Evolutionary conservation across 2,329 filamentous ascomycete species (phyloP), one percentile per base, ranked within the genome.

Genomic region (Aspergillus pseudoviridinutans): DNA sequence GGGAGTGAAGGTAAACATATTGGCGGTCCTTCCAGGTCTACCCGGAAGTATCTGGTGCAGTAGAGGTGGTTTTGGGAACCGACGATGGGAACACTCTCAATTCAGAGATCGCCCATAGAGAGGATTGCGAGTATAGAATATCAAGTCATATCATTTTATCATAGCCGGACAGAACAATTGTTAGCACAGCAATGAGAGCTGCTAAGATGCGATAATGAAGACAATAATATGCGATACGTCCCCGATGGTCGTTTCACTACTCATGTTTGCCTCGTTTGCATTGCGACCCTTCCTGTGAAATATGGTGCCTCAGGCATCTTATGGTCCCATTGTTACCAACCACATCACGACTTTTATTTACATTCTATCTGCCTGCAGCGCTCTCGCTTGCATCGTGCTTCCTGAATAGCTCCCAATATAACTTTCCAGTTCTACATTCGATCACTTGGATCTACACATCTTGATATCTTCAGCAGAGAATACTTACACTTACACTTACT

Each of bases 1-100:
- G 50, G 94, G 87, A 69, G 90, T 95, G 77, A 97, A 97, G 64
- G 89, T 96, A 81, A 99, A 97, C 94, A 99, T 99, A 27, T 59
- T 68, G 53, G 58, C 64, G 55, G 58, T 61, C 53, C 56, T 54
- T 57, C 38, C 51, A 50, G 51, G 57, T 51, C 50, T 56, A 58
- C 53, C 53, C 56, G 53, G 51, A 29, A 50, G 54, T 42, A 51
- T 56, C 55, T 58, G 53, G 42, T 49, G 58, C 29, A 44, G 49
- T 35, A 51, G 27, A 53, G 41, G 41, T 51, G 50, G n/a, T 51
- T 20, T 51, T 12, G 57, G 50, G 44, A 60, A 50, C 61, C 50
- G 60, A 60, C 46, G 54, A 58, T 25, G 49, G 49, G 42, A 49
- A 46, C 50, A 44, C 49, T 50, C 27, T 35, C 49, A 46, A 24